Evolutionary conservation across 495 filamentous ascomycete genomes (phyloP), one percentile per base, ranked within the genome.

Genomic region (Podospora sp.): DNA sequence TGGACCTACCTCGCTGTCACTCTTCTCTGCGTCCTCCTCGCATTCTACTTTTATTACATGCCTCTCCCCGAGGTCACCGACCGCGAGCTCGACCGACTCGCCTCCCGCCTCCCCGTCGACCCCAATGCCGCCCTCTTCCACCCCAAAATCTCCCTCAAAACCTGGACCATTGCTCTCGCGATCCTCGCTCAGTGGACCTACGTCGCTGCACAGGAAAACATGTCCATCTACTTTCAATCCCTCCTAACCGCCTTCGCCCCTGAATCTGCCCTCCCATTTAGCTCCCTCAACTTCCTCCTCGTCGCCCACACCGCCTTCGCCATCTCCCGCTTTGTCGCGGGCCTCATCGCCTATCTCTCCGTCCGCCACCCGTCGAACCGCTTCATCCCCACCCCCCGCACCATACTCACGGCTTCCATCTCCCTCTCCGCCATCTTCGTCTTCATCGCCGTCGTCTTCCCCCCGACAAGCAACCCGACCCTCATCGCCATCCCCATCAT

Each of bases 1-100:
- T 92, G 91, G 90, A 86, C 89, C 0, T 93, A 92, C 72, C 83
- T 92, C 0, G 89, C 84, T 58, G 87, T 92, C 60, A 89, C 89
- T 3, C 85, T 90, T 49, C 88, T 92, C 67, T 89, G 89, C 63
- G 90, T 89, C 57, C 77, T 84, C 25, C 84, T 91, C 21, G 86
- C 85, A 0, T 76, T 87, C 20, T 84, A 84, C 71, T 85, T 87
- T 68, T 87, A 85, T 72, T 87, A 87, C 72, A 83, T 84, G 77
- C 84, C 84, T 0, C 65, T 87, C 67, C 80, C 84, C 4, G 85
- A 85, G 58, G 80, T 84, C 1, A 80, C 76, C 58, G 85, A 87
- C 70, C 64, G 69, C 21, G 84, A 85, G 53, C 81, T 87, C 51
- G 81, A 82, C 49, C 62, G 75, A 16, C 79, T 81, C 25, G 75